Evolutionary conservation across 495 filamentous ascomycete genomes (phyloP), one percentile per base, ranked within the genome.

Genomic region (Xeromyces bisporus): DNA sequence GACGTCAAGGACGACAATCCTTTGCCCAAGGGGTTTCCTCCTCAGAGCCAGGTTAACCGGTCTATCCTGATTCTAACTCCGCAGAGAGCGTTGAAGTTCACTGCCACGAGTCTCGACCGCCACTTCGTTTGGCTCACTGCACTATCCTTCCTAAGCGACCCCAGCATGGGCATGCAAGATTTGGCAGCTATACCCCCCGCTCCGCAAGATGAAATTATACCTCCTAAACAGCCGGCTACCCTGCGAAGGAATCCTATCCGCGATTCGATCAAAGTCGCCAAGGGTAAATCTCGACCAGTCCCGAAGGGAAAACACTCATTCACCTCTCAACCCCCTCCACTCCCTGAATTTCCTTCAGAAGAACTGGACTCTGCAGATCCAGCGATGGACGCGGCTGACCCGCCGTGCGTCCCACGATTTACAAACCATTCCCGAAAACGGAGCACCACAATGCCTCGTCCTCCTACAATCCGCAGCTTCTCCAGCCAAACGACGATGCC

Each of bases 1-100:
- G 89, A 97, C 41, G 89, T 97, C 42, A 86, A 87, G 49, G 89
- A 97, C 46, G 80, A 92, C 53, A 89, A 86, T 31, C 82, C 85
- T 3, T 43, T 78, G 31, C 91, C 89, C 2, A 87, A 86, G 47
- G 71, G 71, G 36, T 50, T 65, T 23, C 62, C 50, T 30, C 36
- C 52, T 10, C 49, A 66, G 6, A 48, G 58, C 11, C 58, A 79
- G 1, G 94, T 93, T 62, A 81, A 91, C 47, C 79, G 89, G 32
- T 96, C 89, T 1, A 97, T 97, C 42, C 58, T 97, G 20, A 91
- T 97, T 36, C 55, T 97, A 13, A 96, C 89, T 8, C 89, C 91
- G 5, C 77, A 87, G 40, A 71, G 89, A 36, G 89, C 89, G 17
- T 70, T 97, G 30, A 97, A 97, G 51, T 93, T 97, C 54, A 97